Evolutionary conservation across 495 filamentous ascomycete genomes (phyloP).

Genomic region (Podospora appendiculata): DNA sequence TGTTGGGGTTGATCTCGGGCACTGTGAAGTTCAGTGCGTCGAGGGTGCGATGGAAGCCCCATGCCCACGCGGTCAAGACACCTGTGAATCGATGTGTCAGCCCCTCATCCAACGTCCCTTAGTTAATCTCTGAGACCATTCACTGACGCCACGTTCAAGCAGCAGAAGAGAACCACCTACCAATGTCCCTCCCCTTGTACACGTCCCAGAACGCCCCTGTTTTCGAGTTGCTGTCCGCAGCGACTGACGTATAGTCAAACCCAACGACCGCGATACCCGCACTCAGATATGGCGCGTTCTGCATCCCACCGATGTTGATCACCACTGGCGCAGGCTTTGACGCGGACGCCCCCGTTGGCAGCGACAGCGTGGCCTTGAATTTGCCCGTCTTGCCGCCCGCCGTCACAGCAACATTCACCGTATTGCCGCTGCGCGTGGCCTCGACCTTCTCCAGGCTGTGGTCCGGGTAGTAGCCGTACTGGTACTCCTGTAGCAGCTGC

Average conservation of each 20-base stretch:
- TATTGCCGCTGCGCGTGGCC: conserved; percentile 41
- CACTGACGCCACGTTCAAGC: no score
- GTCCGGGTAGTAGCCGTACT: conserved; percentile 49
- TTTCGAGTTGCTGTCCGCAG: conserved; percentile 44
- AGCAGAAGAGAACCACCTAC: conserved; percentile 14
- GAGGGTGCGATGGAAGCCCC: conserved; percentile 46
- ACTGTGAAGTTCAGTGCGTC: conserved; percentile 43
- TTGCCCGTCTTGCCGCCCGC: conserved; percentile 37
- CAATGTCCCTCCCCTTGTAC: conserved; percentile 45
- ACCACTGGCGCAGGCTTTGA: conserved; percentile 39
- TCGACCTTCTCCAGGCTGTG: conserved; percentile 42
- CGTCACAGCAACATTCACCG: conserved; percentile 38
- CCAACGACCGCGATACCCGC: conserved; percentile 44
- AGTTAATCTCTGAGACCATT: no score
- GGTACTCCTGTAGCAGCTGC: conserved; percentile 45
- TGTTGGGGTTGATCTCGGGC: conserved; percentile 39
- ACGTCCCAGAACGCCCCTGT: conserved; percentile 45
- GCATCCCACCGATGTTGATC: conserved; percentile 48
- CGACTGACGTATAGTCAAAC: conserved; percentile 43
- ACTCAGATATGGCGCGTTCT: conserved; percentile 40
- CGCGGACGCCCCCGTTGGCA: conserved; percentile 32
- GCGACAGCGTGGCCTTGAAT: conserved; percentile 36
- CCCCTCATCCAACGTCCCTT: no score
- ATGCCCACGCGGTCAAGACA: conserved; percentile 44
- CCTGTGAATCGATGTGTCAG: conserved; percentile 16